Base-by-base conservation (phyloP, 805 yeast species). In the Wickerhamomyces rabaulensis region DNA sequence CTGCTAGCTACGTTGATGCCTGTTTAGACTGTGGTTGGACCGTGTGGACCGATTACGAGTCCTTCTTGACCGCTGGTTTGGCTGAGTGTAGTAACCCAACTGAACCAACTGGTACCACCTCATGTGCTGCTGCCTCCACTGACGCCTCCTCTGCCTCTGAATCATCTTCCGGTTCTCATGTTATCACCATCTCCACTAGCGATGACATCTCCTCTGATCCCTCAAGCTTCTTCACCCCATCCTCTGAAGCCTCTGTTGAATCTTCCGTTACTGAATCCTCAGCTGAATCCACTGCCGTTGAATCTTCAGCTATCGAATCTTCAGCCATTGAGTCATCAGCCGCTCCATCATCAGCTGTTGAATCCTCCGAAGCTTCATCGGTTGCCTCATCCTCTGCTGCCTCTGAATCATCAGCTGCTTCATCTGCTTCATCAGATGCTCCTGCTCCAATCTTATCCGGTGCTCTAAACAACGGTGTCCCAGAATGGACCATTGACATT, bases 11-110 rank as follows among this genome's bases (percentile, higher is more conserved):
- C 21, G 52, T 54, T 22, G 52, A 51, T 4, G 57, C 41, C 5
- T 65, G 70, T 57, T 48, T 65, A 26, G 65, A 60, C 39, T 66
- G 70, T 56, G 70, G 69, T 42, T 65, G 68, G 69, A 62, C 67
- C 52, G 45, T 65, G 29, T 66, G 63, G 64, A 25, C 52, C 9
- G 57, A 63, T 49, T 65, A 65, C n/a, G n/a, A n/a, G n/a, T n/a
- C n/a, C n/a, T n/a, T n/a, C 47, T 22, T 55, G 49, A 58, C 40
- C 39, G 39, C 7, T 3, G 46, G 58, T 4, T 44, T 54, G 10
- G 57, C 63, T 7, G 50, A 61, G 35, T 47, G 50, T 40, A 16
- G 20, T 37, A 19, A 37, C 15, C 23, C 44, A 50, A 49, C 61
- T 25, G 46, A 52, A 8, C 66, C 67, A 50, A 61, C 67, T 39